phyloP scores from a whole-genome alignment of 768 basidiomycete genomes.

The Phallus indusiatus region DNA sequence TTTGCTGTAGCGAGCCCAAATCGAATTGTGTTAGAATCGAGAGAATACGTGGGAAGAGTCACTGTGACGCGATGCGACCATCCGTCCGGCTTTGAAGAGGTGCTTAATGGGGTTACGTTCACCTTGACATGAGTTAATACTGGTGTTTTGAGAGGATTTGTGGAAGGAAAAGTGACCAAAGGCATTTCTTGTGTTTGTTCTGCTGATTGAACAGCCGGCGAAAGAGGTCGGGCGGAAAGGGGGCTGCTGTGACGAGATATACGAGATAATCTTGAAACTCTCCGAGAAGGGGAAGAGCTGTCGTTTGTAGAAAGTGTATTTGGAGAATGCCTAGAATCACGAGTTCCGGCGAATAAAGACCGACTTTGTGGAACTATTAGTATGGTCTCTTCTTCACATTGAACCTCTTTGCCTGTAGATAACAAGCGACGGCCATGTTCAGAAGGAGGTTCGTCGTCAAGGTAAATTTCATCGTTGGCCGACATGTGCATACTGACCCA shows the following conservation, averaged over 20 bases:
- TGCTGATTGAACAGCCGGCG: not conserved
- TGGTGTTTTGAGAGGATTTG: not conserved
- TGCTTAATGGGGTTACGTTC: conserved; percentile 1
- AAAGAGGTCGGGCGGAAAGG: not conserved
- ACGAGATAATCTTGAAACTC: not conserved
- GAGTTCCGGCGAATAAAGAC: conserved; percentile 24
- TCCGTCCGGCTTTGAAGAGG: not conserved
- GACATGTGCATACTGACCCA: conserved; percentile 44
- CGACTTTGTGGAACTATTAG: conserved; percentile 32
- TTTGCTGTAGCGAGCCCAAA: conserved; percentile 2
- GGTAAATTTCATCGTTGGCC: conserved; percentile 55
- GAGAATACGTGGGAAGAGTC: conserved; percentile 6
- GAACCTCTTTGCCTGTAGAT: conserved; percentile 49
- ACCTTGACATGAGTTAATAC: not conserved
- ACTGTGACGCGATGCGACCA: not conserved
- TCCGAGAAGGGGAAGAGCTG: not conserved
- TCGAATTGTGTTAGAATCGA: conserved; percentile 1
- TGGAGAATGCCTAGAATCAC: conserved; percentile 24
- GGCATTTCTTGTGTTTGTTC: not conserved
- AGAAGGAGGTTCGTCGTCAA: conserved; percentile 54
- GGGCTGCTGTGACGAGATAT: not conserved
- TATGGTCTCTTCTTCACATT: conserved; percentile 42
- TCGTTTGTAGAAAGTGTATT: not conserved
- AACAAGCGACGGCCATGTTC: conserved; percentile 54
- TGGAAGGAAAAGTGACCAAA: not conserved